Percentiles rank a stretch among this genome's conserved stretches.
phyloP scores from a whole-genome alignment of 1,139 yeast genomes.

The Neolecta irregularis region DNA sequence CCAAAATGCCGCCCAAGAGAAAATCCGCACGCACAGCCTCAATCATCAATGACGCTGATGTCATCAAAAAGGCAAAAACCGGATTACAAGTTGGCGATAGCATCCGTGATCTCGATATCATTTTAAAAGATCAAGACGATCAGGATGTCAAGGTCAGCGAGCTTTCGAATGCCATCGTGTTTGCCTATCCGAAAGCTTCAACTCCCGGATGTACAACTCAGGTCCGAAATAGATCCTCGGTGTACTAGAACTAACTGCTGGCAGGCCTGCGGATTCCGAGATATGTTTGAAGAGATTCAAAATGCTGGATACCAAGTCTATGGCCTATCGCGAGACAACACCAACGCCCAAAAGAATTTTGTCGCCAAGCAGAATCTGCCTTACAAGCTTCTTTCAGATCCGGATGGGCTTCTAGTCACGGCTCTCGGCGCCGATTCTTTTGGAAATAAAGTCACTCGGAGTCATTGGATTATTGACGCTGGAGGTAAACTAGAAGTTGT shows the following conservation, averaged over 20 bases:
- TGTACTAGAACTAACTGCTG: slow-evolving; percentile 1
- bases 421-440: slow-evolving; percentile 68
- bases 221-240: not conserved
- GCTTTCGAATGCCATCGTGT: slow-evolving; percentile 27
- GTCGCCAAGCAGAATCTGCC: slow-evolving; percentile 55
- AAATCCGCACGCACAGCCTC: too few species aligned
- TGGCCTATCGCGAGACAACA: slow-evolving; percentile 49
- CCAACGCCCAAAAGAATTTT: slow-evolving; percentile 61
- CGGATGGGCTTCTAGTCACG: slow-evolving; percentile 50
- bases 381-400: slow-evolving; percentile 65
- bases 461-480: slow-evolving; percentile 67
- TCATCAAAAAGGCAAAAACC: too few species aligned
- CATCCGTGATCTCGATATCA: too few species aligned
- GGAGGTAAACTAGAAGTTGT: slow-evolving; percentile 57
- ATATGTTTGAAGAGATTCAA: slow-evolving; percentile 40
- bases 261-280: slow-evolving; percentile 82
- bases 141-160: too few species aligned
- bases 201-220: slow-evolving; percentile 72
- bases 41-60: too few species aligned
- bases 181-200: slow-evolving; percentile 77
- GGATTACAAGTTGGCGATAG: too few species aligned
- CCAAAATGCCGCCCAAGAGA: too few species aligned
- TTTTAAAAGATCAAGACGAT: too few species aligned
- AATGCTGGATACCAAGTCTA: slow-evolving; percentile 27
- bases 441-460: slow-evolving; percentile 55